A percentile compares a stretch with the other conserved stretches of the same genome.
Evolutionary conservation across 73 alveolate genomes (phyloP).

Genomic region (Paramecium caudatum): DNA sequence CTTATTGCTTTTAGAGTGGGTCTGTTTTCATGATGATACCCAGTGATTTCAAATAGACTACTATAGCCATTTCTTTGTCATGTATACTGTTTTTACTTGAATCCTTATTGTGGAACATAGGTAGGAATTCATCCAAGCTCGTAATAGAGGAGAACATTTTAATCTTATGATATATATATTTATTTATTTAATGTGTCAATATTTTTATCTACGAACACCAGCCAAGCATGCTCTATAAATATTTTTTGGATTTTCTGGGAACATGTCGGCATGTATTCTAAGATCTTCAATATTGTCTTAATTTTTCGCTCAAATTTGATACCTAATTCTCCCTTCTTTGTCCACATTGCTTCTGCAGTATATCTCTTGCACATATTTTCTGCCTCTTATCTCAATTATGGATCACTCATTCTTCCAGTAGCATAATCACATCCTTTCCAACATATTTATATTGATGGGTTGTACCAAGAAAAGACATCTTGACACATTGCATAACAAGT

Average conservation of each 20-base stretch:
- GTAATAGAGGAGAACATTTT: too few relatives aligned
- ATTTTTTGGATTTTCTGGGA: slow-evolving; percentile 85
- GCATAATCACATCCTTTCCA: slow-evolving; percentile 93
- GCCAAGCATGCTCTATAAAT: slow-evolving; percentile 93
- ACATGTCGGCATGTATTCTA: slow-evolving; percentile 90
- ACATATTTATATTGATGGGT: slow-evolving; percentile 80
- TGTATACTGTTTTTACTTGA: background rate
- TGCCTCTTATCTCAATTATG: slow-evolving; percentile 85
- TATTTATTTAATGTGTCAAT: slow-evolving; percentile 74
- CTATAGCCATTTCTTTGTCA: background rate
- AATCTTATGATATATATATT: too few relatives aligned
- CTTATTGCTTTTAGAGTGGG: slow-evolving; percentile 42
- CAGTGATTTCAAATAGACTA: background rate
- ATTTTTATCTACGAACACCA: slow-evolving; percentile 92
- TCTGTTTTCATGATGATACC: slow-evolving; percentile 46
- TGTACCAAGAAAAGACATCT: slow-evolving; percentile 75
- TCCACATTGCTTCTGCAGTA: slow-evolving; percentile 82
- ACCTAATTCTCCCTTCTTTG: slow-evolving; percentile 79
- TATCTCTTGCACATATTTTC: slow-evolving; percentile 93
- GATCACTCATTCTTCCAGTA: slow-evolving; percentile 87
- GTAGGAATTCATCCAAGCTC: slow-evolving; percentile 66
- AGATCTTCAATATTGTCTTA: slow-evolving; percentile 85
- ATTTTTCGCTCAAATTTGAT: background rate
- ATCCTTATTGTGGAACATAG: slow-evolving; percentile 26
- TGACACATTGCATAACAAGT: slow-evolving; percentile 75